These are phyloP conservation scores for Trametes punicea DNA, from an alignment of 768 basidiomycete genomes.

Conservation along the genomic window DNA sequence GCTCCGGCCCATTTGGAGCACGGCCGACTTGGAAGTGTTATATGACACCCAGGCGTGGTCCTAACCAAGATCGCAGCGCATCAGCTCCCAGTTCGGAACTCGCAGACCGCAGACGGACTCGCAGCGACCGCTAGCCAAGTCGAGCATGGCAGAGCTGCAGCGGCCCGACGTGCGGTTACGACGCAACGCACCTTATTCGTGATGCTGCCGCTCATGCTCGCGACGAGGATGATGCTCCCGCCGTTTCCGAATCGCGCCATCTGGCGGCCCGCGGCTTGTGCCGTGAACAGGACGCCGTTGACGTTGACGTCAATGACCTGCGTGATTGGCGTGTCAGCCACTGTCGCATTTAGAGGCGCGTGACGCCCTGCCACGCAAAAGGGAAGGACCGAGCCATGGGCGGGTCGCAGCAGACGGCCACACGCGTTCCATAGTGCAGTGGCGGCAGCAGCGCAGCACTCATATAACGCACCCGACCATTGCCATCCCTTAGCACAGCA, in stretches of 20 bases:
- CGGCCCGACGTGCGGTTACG: not conserved
- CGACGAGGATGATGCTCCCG: conserved; percentile 42
- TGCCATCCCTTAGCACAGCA: not conserved
- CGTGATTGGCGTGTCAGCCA: not conserved
- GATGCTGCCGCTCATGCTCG: conserved; percentile 45
- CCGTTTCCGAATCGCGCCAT: conserved; percentile 34
- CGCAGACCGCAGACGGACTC: no score
- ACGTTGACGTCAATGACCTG: conserved; percentile 67
- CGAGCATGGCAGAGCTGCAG: no score
- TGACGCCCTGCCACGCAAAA: no score
- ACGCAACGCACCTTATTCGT: conserved; percentile 55
- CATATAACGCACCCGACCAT: not conserved
- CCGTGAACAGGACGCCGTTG: conserved; percentile 37
- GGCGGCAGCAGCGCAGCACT: not conserved
- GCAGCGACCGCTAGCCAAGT: no score
- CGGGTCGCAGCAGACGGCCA: no score
- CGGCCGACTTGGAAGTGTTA: conserved; percentile 74
- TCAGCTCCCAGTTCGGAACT: no score
- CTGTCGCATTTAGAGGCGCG: no score
- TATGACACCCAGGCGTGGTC: conserved; percentile 76
- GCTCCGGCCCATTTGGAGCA: conserved; percentile 76
- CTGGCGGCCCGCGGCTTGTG: conserved; percentile 36
- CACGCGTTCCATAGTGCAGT: no score
- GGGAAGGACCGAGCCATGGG: no score
- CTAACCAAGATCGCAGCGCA: no score